A percentile compares a stretch with the other conserved stretches of the same genome.
Conservation (phyloP, 139 green algal species). For the Chlamydomonas incerta region DNA sequence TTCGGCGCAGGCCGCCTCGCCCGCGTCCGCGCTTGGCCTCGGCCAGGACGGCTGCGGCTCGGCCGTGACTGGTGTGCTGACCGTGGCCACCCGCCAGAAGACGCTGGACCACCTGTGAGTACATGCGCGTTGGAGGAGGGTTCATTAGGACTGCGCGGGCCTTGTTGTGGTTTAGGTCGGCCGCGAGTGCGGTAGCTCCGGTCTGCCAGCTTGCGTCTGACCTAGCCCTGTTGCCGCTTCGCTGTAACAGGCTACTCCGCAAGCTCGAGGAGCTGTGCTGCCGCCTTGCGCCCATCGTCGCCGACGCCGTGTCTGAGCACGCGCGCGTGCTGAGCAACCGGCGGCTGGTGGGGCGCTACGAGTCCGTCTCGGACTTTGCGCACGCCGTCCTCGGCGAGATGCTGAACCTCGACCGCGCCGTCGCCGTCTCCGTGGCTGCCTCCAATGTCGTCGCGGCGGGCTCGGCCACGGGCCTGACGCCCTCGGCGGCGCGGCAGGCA, state of each 20-base stretch:
- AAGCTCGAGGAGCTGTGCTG: constrained; percentile 44
- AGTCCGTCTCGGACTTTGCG: constrained; percentile 32
- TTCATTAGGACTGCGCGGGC: too few relatives aligned
- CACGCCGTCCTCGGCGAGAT: constrained; percentile 37
- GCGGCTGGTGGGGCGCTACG: background rate
- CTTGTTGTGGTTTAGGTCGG: too few relatives aligned
- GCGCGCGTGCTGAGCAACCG: background rate
- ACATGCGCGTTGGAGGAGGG: too few relatives aligned
- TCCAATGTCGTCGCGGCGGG: too few relatives aligned
- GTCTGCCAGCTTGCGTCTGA: too few relatives aligned
- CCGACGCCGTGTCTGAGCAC: background rate
- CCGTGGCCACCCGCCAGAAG: constrained; percentile 18
- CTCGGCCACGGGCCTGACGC: background rate
- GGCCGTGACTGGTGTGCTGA: constrained; percentile 24
- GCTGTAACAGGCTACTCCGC: constrained; percentile 22
- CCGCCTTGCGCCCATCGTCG: constrained; percentile 3
- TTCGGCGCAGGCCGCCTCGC: too few relatives aligned
- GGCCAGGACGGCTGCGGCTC: too few relatives aligned
- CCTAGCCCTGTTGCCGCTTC: too few relatives aligned
- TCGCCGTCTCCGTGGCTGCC: background rate
- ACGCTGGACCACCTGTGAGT: constrained; percentile 42
- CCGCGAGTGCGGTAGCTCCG: too few relatives aligned
- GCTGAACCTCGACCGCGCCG: constrained; percentile 28
- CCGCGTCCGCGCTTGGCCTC: too few relatives aligned
- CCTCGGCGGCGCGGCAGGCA: background rate